Evolutionary conservation across 23 red algal genomes (phyloP), one percentile per base, ranked within the genome.

Genomic region (Porphyridium purpureum): DNA sequence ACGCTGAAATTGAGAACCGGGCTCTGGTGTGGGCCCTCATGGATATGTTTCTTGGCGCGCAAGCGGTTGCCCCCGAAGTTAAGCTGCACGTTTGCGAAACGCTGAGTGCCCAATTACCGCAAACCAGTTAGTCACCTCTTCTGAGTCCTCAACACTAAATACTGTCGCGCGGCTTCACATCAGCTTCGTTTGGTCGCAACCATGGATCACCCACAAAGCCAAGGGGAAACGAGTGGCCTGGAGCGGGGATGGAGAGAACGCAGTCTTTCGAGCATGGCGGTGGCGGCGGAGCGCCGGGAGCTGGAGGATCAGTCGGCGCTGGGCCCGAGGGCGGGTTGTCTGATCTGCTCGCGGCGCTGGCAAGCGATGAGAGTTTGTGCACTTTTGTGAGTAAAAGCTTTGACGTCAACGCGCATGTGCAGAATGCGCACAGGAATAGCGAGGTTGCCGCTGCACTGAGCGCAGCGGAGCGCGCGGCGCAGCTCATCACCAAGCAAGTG

Each of bases 11-110:
- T 0, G 28, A 42, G 15, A 60, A 61, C 52, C 31, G 24, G 47
- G 61, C 64, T 21, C 60, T 93, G 5, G 57, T 47, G 17, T 57
- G 49, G 46, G 67, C 85, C 8, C 22, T 93, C 27, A 15, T 46
- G 35, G 85, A 93, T 35, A 69, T 93, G 73, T 93, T 82, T 36
- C 60, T 93, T 6, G 85, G 85, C 14, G 54, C 14, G 20, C 29
- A 69, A 15, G 50, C 67, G 14, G 85, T 93, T 2, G 60, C 49
- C 9, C 6, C 11, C 14, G 67, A 60, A 28, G 54, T 79, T 20
- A 33, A 67, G 30, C 6, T 54, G 30, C 33, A 66, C 38, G 51
- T 75, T 0, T 54, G 61, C 0, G 3, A 55, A 15, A 69, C 61
- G 4, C 25, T 86, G n/a, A n/a, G n/a, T n/a, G n/a, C n/a, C n/a